Evolutionary conservation across 257 asterid genomes (phyloP), one percentile per base, ranked within the genome.

Genomic region (Solanum ossicruentum): DNA sequence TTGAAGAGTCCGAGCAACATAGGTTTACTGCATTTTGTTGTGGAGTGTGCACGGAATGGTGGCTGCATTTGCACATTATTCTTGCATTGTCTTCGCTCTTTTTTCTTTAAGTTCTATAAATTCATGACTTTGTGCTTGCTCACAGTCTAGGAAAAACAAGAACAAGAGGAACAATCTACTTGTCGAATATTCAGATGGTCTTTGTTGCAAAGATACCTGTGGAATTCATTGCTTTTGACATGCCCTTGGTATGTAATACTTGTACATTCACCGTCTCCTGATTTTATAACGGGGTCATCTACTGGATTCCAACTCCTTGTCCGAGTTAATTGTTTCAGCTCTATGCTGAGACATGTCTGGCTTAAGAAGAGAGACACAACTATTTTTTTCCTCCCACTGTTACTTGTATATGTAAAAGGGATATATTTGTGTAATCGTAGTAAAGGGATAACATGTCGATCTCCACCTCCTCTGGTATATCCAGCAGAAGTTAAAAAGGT

Each of bases 141-240:
- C 13, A 39, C 93, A 96, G 98, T 41, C 69, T 92, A 84, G 99
- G 98, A 87, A 91, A 90, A 69, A 93, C 94, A 70, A 91, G 92
- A 87, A 93, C 97, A 61, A 93, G 89, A 90, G 99, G 99, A 82
- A 92, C 90, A 10, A 89, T 97, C 83, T 97, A 89, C 94, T 91
- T 97, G 93, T 97, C 99, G 56, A 97, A 97, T 85, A 92, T 97
- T 65, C 98, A 98, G 54, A 94, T 97, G 96, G 97, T 97, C 80
- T 95, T 94, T 85, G 98, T 97, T 88, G 94, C 99, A 51, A 90
- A 63, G 51, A 95, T 87, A 85, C 97, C 98, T 60, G 90, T 89
- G 57, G 99, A 89, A 82, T 84, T 97, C 83, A 56, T 4, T 86
- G 97, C 96, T 83, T 95, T 97, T 87, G 99, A 97, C 89, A 85